Percentiles rank a stretch among this genome's conserved stretches.
Conservation (phyloP, 768 basidiomycete species). For the Lentinula guzmanii region DNA sequence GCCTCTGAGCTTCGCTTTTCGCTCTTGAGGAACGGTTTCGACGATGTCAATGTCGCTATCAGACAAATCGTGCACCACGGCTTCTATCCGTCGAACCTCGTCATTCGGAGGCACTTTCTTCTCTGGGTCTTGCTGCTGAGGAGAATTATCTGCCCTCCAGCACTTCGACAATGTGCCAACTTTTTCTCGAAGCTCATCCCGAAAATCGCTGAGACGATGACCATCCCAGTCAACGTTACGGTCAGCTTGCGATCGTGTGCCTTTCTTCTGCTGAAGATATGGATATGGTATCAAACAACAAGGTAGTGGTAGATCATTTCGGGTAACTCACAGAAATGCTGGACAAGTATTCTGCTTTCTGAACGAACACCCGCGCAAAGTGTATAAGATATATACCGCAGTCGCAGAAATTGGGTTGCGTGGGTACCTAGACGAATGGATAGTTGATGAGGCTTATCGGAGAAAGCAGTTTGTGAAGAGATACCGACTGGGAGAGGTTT, state of each 20-base stretch:
- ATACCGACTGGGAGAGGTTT: conserved; percentile 45
- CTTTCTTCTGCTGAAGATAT: conserved; percentile 17
- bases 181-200: conserved; percentile 35
- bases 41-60: conserved; percentile 23
- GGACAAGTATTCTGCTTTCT: conserved; percentile 46
- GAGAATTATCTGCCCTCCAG: conserved; percentile 43
- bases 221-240: conserved; percentile 50
- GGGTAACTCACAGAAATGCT: conserved; percentile 41
- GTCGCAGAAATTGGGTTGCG: conserved; percentile 85
- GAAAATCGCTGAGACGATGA: conserved; percentile 35
- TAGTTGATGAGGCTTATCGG: neutral
- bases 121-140: conserved; percentile 31
- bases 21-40: neutral
- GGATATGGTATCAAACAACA: conserved; percentile 1
- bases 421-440: conserved; percentile 57
- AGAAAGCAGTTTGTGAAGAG: neutral
- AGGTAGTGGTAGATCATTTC: conserved; percentile 9
- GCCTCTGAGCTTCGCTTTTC: neutral
- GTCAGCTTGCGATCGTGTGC: conserved; percentile 25
- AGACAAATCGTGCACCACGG: conserved; percentile 9
- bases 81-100: neutral
- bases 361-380: conserved; percentile 74
- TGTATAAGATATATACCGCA: conserved; percentile 93
- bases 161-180: conserved; percentile 45
- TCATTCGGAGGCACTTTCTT: conserved; percentile 20